Evolutionary conservation across 371 early-diverging fungal species (phyloP), one percentile per base, ranked within the genome.

Genomic region (Actinomortierella wolfii): DNA sequence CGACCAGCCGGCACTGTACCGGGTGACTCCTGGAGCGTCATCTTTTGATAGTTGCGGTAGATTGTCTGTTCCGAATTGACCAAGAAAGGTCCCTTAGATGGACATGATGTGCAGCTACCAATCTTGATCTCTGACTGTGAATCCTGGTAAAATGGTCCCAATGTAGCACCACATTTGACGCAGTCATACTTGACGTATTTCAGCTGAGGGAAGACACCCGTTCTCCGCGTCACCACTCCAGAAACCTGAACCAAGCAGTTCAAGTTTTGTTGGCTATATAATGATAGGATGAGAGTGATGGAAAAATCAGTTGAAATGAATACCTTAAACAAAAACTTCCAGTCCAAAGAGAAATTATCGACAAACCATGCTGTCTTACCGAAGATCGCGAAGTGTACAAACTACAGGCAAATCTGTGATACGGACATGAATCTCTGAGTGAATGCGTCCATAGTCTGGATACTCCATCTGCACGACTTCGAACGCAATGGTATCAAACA

Each of bases 141-240:
- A 63, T 98, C 99, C 78, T 99, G 97, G 68, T 92, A 89, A 77
- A 95, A 99, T 3, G 99, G 99, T 29, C 99, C 99, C 45, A 99
- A 84, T 24, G 95, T 78, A 6, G 90, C 89, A 39, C 92, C 93
- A 83, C 99, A 99, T 79, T 97, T 97, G 53, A 83, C 86, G 77
- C 99, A 99, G 79, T 94, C 92, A 76, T 91, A 99, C 78, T 97
- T 99, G 57, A 98, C 96, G 79, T 97, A 94, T 76, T 95, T 97
- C 45, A 98, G 85, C 74, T 97, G 95, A 47, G 99, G 99, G 77
- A 97, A 97, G 4, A 99, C 97, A 46, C 92, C 91, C 1, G 96
- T 92, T 61, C 99, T 88, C 49, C 97, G 87, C 2, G 99, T 98
- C 5, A 99, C 97, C 0, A 99, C 97, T 59, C 99, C 99, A 34